Conservation (phyloP, 345 rosid genomes). For the Lepidium didymum region DNA sequence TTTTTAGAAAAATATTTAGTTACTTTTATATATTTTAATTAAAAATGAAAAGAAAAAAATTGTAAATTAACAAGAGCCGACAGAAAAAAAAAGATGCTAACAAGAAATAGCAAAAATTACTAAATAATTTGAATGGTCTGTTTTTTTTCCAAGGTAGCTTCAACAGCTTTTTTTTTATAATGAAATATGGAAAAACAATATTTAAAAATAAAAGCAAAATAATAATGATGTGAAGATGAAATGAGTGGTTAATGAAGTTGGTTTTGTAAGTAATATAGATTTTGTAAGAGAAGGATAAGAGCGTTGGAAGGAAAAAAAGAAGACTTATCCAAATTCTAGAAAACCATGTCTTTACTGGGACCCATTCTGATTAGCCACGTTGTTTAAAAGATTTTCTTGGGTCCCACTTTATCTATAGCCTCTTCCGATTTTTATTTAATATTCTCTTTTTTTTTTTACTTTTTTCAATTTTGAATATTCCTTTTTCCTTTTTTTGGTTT, state of each 20-base stretch:
- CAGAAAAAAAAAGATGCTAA: not conserved
- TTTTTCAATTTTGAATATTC: constrained; percentile 6
- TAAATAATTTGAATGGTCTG: not conserved
- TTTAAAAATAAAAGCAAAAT: not conserved
- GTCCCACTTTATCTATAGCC: constrained; percentile 30
- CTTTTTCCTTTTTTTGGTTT: not conserved
- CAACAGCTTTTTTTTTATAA: not conserved
- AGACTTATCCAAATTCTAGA: constrained; percentile 18
- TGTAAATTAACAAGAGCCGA: no score
- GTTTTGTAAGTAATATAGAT: not conserved
- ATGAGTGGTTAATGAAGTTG: not conserved
- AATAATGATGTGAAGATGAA: not conserved
- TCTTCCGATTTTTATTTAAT: constrained; percentile 9
- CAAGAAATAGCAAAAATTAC: not conserved
- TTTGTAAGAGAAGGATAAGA: constrained; percentile 23
- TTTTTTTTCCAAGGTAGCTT: not conserved
- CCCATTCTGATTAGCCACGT: constrained; percentile 31
- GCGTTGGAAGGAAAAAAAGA: not conserved
- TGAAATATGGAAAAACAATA: not conserved
- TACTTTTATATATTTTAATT: no score
- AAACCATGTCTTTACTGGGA: constrained; percentile 17
- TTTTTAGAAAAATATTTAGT: no score
- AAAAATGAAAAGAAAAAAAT: no score
- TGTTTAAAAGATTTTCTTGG: constrained; percentile 23
- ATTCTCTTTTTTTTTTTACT: not conserved